These are phyloP conservation scores for Apiotrichum montevideense DNA, from an alignment of 1,284 basidiomycete genomes.

Conservation along the genomic window DNA sequence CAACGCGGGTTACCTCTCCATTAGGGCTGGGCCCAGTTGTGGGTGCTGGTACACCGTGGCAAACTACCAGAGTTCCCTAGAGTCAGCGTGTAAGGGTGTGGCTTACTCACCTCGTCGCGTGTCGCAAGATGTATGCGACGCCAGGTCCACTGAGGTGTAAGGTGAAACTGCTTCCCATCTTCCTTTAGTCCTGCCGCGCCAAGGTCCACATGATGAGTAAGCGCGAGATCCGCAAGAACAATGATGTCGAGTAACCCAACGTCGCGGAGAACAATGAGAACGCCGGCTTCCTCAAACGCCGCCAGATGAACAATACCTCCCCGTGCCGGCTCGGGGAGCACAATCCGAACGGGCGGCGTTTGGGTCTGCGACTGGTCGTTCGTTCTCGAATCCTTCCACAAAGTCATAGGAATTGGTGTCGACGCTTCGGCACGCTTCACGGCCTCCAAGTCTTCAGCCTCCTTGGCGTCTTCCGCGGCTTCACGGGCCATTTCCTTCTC, in stretches of 20 bases:
- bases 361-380: not conserved
- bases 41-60: slow-evolving; percentile 37
- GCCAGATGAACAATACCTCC: slow-evolving; percentile 34
- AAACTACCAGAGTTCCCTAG: slow-evolving; percentile 24
- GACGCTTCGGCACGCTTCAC: slow-evolving; percentile 17
- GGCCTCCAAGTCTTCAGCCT: slow-evolving; percentile 23
- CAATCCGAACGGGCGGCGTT: slow-evolving; percentile 16
- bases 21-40: slow-evolving; percentile 34
- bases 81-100: no score
- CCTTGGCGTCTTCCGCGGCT: slow-evolving; percentile 20
- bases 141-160: slow-evolving; percentile 37
- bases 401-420: not conserved
- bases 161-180: slow-evolving; percentile 2
- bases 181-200: not conserved
- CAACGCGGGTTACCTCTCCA: slow-evolving; percentile 37
- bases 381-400: no score
- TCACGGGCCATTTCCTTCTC: slow-evolving; percentile 36
- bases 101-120: slow-evolving; percentile 20
- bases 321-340: slow-evolving; percentile 22
- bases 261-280: slow-evolving; percentile 33
- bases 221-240: slow-evolving; percentile 20
- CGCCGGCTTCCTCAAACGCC: slow-evolving; percentile 25
- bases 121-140: slow-evolving; percentile 24
- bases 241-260: slow-evolving; percentile 37
- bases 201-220: slow-evolving; percentile 11